Percentiles rank a stretch among this genome's conserved stretches.
phyloP scores from a whole-genome alignment of 106 monocot species.

The Allium cepa region DNA sequence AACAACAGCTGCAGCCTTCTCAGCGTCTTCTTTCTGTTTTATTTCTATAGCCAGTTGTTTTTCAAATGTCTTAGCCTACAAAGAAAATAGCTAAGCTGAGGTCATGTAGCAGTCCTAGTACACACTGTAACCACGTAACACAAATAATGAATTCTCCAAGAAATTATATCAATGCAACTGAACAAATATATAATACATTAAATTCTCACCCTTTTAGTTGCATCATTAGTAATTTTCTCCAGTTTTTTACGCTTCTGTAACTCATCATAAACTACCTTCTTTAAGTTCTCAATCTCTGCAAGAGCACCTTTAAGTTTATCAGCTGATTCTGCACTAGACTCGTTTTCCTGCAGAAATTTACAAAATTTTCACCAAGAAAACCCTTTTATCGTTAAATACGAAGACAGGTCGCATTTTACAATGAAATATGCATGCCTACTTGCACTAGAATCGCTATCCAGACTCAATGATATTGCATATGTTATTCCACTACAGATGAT shows the following conservation, averaged over 20 bases:
- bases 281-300: slow-evolving; percentile 5
- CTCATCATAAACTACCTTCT: slow-evolving; percentile 38
- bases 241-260: slow-evolving; percentile 25
- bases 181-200: too few relatives aligned
- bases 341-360: not conserved
- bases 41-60: slow-evolving; percentile 32
- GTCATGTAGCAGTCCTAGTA: too few relatives aligned
- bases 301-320: slow-evolving; percentile 3
- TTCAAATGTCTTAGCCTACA: slow-evolving; percentile 40
- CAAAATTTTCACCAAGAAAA: too few relatives aligned
- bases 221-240: slow-evolving; percentile 29
- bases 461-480: too few relatives aligned
- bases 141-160: too few relatives aligned
- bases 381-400: too few relatives aligned
- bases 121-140: too few relatives aligned
- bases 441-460: too few relatives aligned
- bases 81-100: not conserved
- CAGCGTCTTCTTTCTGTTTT: slow-evolving; percentile 29
- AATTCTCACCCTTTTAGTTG: slow-evolving; percentile 17
- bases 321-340: slow-evolving; percentile 13
- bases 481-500: too few relatives aligned
- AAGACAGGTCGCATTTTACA: too few relatives aligned
- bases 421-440: too few relatives aligned
- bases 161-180: not conserved
- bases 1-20: slow-evolving; percentile 22